These are phyloP conservation scores for Choanephora cucurbitarum DNA, from an alignment of 371 early-diverging fungal species.

Conservation along the genomic window DNA sequence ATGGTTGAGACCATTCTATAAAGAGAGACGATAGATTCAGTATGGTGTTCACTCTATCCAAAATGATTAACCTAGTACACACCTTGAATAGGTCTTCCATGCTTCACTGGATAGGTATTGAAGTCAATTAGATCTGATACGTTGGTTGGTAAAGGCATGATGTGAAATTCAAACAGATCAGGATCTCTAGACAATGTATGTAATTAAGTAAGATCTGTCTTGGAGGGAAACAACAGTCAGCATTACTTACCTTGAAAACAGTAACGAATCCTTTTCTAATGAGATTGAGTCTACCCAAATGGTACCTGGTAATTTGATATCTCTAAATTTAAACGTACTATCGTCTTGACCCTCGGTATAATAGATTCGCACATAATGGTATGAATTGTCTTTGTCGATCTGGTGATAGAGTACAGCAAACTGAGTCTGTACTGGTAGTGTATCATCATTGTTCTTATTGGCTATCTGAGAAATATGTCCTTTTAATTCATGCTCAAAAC, in stretches of 20 bases:
- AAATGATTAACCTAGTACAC: no score
- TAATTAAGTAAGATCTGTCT: no score
- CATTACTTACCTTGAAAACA: slow-evolving; percentile 50
- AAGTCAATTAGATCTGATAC: slow-evolving; percentile 25
- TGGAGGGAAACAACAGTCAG: no score
- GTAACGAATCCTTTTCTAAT: slow-evolving; percentile 31
- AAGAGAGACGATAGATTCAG: not conserved
- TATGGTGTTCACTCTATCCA: no score
- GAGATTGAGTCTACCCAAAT: slow-evolving; percentile 41
- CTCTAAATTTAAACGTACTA: slow-evolving; percentile 34
- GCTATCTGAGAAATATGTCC: slow-evolving; percentile 38
- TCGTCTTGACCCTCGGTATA: slow-evolving; percentile 15
- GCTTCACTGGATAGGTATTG: slow-evolving; percentile 14
- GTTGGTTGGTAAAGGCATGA: slow-evolving; percentile 29
- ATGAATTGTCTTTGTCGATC: slow-evolving; percentile 33
- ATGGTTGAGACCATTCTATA: slow-evolving; percentile 34
- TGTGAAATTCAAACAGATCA: slow-evolving; percentile 40
- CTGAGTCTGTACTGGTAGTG: slow-evolving; percentile 8
- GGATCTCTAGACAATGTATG: no score
- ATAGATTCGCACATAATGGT: slow-evolving; percentile 39
- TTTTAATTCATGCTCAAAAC: slow-evolving; percentile 31
- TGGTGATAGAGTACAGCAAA: slow-evolving; percentile 42
- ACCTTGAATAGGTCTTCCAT: slow-evolving; percentile 33
- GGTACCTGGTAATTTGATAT: slow-evolving; percentile 40
- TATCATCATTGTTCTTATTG: not conserved